Conservation (phyloP, 2,329 filamentous ascomycete genomes). For the Hypoxylon sp. region DNA sequence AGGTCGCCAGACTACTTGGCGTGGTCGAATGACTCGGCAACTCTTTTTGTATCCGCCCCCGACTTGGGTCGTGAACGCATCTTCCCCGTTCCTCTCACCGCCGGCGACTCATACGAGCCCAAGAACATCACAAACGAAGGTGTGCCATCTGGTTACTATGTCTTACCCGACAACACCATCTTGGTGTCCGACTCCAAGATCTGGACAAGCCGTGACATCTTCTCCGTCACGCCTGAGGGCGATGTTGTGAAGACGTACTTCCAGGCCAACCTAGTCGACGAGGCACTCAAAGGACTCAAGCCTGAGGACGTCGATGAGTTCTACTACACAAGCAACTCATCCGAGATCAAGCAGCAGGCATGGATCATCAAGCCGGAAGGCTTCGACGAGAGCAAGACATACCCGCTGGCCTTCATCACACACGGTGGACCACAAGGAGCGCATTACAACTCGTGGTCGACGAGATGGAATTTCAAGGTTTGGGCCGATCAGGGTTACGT, state of each 20-base stretch:
- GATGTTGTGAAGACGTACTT: slow-evolving; percentile 45
- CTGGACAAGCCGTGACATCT: slow-evolving; percentile 49
- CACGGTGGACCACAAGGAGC: slow-evolving; percentile 64
- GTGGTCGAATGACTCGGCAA: slow-evolving; percentile 44
- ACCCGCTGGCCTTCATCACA: slow-evolving; percentile 62
- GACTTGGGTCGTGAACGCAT: slow-evolving; percentile 46
- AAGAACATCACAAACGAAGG: slow-evolving; percentile 48
- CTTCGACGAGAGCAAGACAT: slow-evolving; percentile 53
- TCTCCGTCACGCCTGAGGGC: slow-evolving; percentile 41
- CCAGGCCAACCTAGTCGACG: slow-evolving; percentile 48
- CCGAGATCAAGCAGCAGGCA: slow-evolving; percentile 45
- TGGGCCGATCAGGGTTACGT: slow-evolving; percentile 66
- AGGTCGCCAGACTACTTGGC: slow-evolving; percentile 40
- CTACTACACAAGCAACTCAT: slow-evolving; percentile 48
- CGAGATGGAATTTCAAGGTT: slow-evolving; percentile 62
- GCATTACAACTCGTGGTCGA: slow-evolving; percentile 61
- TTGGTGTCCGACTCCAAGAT: slow-evolving; percentile 49
- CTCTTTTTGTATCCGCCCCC: slow-evolving; percentile 44
- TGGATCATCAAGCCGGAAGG: slow-evolving; percentile 47
- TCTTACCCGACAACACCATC: slow-evolving; percentile 42
- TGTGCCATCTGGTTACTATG: slow-evolving; percentile 42
- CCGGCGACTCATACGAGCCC: slow-evolving; percentile 43
- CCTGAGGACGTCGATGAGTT: slow-evolving; percentile 48
- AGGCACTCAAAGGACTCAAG: slow-evolving; percentile 46
- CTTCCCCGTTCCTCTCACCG: slow-evolving; percentile 45